These are phyloP conservation scores for Sorghum bicolor DNA, from an alignment of 176 grass and related monocot genomes.

Conservation along the genomic window DNA sequence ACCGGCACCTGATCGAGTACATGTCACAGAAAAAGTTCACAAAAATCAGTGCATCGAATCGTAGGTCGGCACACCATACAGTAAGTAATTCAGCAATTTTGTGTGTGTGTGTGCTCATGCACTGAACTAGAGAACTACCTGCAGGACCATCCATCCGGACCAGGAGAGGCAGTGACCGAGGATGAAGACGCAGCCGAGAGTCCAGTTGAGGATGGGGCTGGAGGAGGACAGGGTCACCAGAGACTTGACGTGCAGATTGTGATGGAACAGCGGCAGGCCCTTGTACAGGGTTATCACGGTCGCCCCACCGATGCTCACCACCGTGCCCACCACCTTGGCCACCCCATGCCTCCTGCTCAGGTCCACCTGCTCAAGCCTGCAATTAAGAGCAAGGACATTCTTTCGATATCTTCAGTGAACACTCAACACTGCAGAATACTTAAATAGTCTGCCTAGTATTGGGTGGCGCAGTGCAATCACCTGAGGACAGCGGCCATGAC, in stretches of 20 bases:
- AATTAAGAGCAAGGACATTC: background rate
- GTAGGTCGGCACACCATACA: no score
- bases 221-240: slow-evolving; percentile 22
- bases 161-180: slow-evolving; percentile 80
- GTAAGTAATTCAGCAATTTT: background rate
- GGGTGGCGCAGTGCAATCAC: slow-evolving; percentile 8
- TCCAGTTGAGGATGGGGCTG: slow-evolving; percentile 78
- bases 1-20: slow-evolving; percentile 51
- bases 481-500: slow-evolving; percentile 66
- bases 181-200: slow-evolving; percentile 84
- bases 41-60: background rate
- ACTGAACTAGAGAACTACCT: background rate
- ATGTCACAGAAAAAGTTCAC: background rate
- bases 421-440: background rate
- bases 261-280: slow-evolving; percentile 67
- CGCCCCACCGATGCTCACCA: slow-evolving; percentile 83
- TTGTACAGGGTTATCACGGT: slow-evolving; percentile 92
- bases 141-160: slow-evolving; percentile 95
- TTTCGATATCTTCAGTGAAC: background rate
- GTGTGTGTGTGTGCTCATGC: background rate
- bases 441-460: background rate
- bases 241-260: slow-evolving; percentile 31
- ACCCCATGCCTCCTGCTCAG: slow-evolving; percentile 61
- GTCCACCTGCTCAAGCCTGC: slow-evolving; percentile 77
- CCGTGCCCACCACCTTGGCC: slow-evolving; percentile 84